Evolutionary conservation across 352 stramenopile species (phyloP).

Genomic region (Globisporangium iwayamae): DNA sequence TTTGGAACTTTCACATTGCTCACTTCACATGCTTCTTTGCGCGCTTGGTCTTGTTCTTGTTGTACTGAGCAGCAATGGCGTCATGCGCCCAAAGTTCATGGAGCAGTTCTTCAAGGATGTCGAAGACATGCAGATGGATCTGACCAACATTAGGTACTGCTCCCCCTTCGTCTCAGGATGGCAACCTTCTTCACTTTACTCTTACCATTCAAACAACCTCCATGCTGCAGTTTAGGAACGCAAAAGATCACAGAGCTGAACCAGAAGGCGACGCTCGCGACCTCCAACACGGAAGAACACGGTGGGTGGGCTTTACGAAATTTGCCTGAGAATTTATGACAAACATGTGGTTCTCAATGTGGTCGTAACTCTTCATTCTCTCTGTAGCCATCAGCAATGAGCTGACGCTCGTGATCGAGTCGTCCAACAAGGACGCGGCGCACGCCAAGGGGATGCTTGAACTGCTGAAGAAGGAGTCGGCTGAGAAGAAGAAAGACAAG

Average conservation of each 20-base stretch:
- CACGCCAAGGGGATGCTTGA: slow-evolving; percentile 86
- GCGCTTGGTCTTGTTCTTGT: not conserved
- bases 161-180: not conserved
- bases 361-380: not conserved
- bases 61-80: slow-evolving; percentile 25
- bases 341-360: not conserved
- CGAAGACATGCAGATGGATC: slow-evolving; percentile 92
- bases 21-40: too few species aligned
- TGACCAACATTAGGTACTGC: slow-evolving; percentile 83
- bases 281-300: slow-evolving; percentile 91
- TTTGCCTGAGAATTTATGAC: not conserved
- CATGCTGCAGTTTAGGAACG: slow-evolving; percentile 62
- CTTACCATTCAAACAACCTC: not conserved
- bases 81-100: slow-evolving; percentile 89
- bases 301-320: slow-evolving; percentile 16
- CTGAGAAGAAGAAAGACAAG: slow-evolving; percentile 91
- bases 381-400: slow-evolving; percentile 84
- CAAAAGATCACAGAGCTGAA: slow-evolving; percentile 92
- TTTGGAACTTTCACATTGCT: too few species aligned
- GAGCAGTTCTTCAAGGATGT: slow-evolving; percentile 95
- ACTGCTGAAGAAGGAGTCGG: slow-evolving; percentile 94
- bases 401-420: slow-evolving; percentile 88
- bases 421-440: slow-evolving; percentile 90
- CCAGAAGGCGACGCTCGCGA: slow-evolving; percentile 91
- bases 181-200: not conserved